Evolutionary conservation across 352 stramenopile genomes (phyloP), one percentile per base, ranked within the genome.

Genomic region (Globisporangium paddicum): DNA sequence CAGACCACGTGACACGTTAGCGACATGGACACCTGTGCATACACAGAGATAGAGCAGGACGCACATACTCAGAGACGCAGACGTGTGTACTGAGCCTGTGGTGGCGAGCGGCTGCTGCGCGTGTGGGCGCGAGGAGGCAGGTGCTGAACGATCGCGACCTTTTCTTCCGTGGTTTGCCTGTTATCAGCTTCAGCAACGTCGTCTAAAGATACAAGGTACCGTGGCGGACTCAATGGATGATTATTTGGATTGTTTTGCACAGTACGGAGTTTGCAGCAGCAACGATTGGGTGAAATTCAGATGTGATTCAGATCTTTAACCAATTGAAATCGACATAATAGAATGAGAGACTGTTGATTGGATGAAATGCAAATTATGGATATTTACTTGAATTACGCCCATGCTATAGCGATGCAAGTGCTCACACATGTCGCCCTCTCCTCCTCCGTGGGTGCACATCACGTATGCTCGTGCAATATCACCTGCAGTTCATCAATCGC

Each of bases 111-210:
- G 52, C 52, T 49, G 25, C 16, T 49, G 13, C 25, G 46, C 26
- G 46, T 52, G 46, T 52, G 46, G 1, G 16, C 14, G n/a, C 6
- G 38, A 44, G 38, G 18, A 46, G 34, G 47, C 25, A 52, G 25
- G 7, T 18, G 47, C 46, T 52, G 46, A 52, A 52, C 46, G 46
- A 37, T 40, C 42, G 52, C 52, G 52, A 62, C 37, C 55, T 62
- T 61, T 62, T 45, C 26, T 53, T 62, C 42, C 30, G 46, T 28
- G 23, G 32, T 44, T 54, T 40, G 45, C 14, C 3, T 42, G 52
- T 26, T 32, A 58, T 37, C 37, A 58, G 28, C 42, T 30, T 58
- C 34, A 47, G 37, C 50, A 21, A 37, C 51, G 11, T 6, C 37
- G 26, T 26, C 23, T 19, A 58, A 58, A 58, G 52, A 58, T 58